These are phyloP conservation scores for carrot (Daucus carota) DNA, from an alignment of 129 eudicot genomes.

Conservation along the genomic window DH1_v3.0 NC_030381.2:54331001-54331500, in stretches of 20 bases:
- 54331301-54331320: background rate
- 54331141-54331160: background rate
- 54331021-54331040: background rate
- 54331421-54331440: background rate
- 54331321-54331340: background rate
- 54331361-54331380: background rate
- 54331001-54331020: background rate
- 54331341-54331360: background rate
- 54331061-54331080: background rate
- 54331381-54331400: background rate
- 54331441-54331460: background rate
- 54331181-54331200: background rate
- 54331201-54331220: background rate
- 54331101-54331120: background rate
- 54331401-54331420: background rate
- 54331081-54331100: background rate
- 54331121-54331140: background rate
- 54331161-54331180: background rate
- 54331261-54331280: background rate
- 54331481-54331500: constrained; percentile 87
- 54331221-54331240: background rate
- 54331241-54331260: no score
- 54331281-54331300: background rate
- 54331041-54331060: background rate
- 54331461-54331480: constrained; percentile 72